Evolutionary conservation across 495 filamentous ascomycete genomes (phyloP), one percentile per base, ranked within the genome.

Genomic region (Cercophora newfieldiana): DNA sequence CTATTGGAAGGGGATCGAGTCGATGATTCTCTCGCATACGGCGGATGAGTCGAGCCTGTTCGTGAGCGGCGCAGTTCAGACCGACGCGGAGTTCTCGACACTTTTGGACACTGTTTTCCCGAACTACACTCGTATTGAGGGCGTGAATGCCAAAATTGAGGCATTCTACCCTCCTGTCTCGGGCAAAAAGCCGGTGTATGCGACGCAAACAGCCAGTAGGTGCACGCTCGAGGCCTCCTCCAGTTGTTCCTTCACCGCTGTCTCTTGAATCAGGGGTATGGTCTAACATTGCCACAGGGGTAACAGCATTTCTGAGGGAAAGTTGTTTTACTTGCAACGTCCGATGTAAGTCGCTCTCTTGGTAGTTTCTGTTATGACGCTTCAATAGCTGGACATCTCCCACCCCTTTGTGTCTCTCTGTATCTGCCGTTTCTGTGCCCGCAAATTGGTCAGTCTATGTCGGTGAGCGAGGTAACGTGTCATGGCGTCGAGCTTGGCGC

Each of bases 41-140:
- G 67, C 76, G 18, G 75, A 82, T 53, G 80, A 82, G 69, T 61
- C 75, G 22, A 71, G 70, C 7, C 59, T 79, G 7, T 81, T 82
- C 56, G 75, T 77, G 1, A 70, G 69, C 58, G 74, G 77, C 59
- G 71, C 81, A 69, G 78, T 86, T 25, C 80, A 76, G 24, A 83
- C 83, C 21, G 80, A 86, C 47, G 77, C 78, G 22, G 77, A 86
- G 59, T 87, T 86, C 75, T 78, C 79, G 44, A 72, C 67, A n/a
- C 84, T 80, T 68, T 68, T 85, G 25, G 75, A 82, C 44, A 67
- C 75, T 31, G 65, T 80, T 21, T 80, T 80, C 25, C 76, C 78
- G 6, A 66, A 76, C 19, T 78, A 80, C 63, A 75, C 78, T 14
- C 59, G 63, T 31, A 48, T 66, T 8, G 67, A 62, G 18, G 78